Base-by-base conservation (phyloP, 2,329 filamentous ascomycete species). In the Hypoxylon sp. region DNA sequence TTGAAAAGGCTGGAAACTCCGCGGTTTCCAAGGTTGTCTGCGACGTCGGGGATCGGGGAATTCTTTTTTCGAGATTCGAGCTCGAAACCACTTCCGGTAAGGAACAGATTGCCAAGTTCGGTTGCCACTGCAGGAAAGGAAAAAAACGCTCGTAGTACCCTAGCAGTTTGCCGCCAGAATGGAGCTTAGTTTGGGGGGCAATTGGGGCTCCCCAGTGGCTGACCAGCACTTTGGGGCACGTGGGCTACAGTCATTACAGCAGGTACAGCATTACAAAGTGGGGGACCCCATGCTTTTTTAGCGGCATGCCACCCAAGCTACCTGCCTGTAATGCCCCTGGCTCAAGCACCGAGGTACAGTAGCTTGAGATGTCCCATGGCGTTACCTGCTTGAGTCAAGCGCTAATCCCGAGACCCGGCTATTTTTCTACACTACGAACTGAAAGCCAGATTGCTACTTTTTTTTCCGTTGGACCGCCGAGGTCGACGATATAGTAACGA, bases 141-240 rank as follows among this genome's bases (percentile, higher is more conserved):
- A 60, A 55, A 55, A 53, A 53, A 37, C 34, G 39, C 56, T 52
- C 27, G 7, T 9, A 19, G 8, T 9, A n/a, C 37, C 37, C 16
- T 21, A 21, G 16, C 16, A 41, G 37, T 29, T n/a, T 41, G 29
- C 39, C 46, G 29, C 51, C 45, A 62, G 53, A 56, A 32, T 53
- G 48, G 60, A 63, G 65, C 61, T 63, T 63, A 32, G 53, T 60
- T 60, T 63, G 53, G 32, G 53, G 32, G 56, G 60, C 66, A 74
- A 74, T 74, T 74, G 72, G 66, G 34, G 32, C 60, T 48, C 67
- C 50, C 67, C 57, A 74, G 61, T 74, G 71, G 72, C 58, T 64
- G 47, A 54, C 50, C 39, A 50, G 16, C 25, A 39, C 21, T 27
- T 19, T 37, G 16, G 53, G 37, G 27, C n/a, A 32, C 12, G 23